These are phyloP conservation scores for Acacia confusa DNA, from an alignment of 306 rosid genomes.

Conservation along the genomic window DNA sequence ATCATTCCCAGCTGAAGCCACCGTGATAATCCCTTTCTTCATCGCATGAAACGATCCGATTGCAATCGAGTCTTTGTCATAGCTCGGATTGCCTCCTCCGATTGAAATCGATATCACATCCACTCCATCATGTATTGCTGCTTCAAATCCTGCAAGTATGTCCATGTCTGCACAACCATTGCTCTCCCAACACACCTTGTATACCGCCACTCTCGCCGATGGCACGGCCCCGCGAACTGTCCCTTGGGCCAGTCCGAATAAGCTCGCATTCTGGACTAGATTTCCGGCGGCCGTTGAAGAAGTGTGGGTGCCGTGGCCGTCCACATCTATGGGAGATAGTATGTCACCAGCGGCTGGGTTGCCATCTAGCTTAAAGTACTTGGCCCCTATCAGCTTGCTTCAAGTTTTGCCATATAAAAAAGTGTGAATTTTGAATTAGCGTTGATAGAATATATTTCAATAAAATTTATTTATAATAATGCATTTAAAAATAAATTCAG, in stretches of 20 bases:
- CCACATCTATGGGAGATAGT: conserved; percentile 63
- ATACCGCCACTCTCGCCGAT: conserved; percentile 70
- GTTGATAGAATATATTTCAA: no score
- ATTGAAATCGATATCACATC: conserved; percentile 86
- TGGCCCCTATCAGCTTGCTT: conserved; percentile 88
- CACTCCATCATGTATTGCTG: conserved; percentile 84
- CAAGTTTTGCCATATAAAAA: conserved; percentile 15
- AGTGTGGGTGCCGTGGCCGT: conserved; percentile 93
- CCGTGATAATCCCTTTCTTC: conserved; percentile 77
- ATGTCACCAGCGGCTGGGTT: conserved; percentile 50
- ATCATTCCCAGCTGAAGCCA: conserved; percentile 77
- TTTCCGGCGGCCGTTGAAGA: conserved; percentile 74
- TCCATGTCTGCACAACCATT: conserved; percentile 82
- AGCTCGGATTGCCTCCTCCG: conserved; percentile 59
- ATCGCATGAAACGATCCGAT: conserved; percentile 83
- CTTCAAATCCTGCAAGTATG: conserved; percentile 83
- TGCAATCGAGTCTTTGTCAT: conserved; percentile 49
- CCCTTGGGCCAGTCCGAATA: conserved; percentile 73
- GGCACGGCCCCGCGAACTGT: conserved; percentile 83
- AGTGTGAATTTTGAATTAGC: no score
- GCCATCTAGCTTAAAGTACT: conserved; percentile 75
- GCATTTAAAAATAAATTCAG: no score
- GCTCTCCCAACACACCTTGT: conserved; percentile 83
- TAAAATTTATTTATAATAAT: no score
- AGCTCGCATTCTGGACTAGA: conserved; percentile 55